A percentile compares a stretch with the other conserved stretches of the same genome.
Conservation (phyloP, 2,329 filamentous ascomycete species). For the Colletotrichum sp. region DNA sequence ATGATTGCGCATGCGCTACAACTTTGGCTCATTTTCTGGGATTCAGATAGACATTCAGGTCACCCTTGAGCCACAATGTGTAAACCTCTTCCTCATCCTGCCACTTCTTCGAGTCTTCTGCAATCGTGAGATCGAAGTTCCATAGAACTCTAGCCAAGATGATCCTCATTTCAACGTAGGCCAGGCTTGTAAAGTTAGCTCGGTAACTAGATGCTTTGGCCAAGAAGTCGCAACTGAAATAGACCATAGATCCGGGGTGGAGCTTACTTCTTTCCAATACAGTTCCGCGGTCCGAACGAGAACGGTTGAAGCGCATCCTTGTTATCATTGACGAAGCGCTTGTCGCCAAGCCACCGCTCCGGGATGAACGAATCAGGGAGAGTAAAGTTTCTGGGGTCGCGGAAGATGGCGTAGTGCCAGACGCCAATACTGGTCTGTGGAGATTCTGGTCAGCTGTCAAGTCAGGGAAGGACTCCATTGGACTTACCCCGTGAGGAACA, state of each 20-base stretch:
- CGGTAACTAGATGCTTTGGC: not conserved
- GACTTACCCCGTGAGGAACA: constrained; percentile 39
- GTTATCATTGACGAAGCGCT: constrained; percentile 24
- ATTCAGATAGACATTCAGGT: constrained; percentile 29
- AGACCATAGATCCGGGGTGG: not conserved
- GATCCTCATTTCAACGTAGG: not conserved
- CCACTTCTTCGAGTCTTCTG: constrained; percentile 39
- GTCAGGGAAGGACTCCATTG: not conserved
- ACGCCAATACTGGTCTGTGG: not conserved
- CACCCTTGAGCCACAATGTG: constrained; percentile 30
- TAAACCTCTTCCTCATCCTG: constrained; percentile 31
- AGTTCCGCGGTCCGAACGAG: constrained; percentile 30
- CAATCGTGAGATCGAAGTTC: constrained; percentile 52
- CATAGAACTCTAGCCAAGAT: constrained; percentile 28
- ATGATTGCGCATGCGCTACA: not conserved
- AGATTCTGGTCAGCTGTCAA: not conserved
- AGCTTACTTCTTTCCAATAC: constrained; percentile 35
- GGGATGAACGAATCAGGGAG: not conserved
- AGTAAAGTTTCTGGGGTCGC: not conserved
- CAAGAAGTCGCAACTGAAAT: not conserved
- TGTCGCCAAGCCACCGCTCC: constrained; percentile 38
- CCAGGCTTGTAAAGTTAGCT: not conserved
- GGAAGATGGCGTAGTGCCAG: not conserved
- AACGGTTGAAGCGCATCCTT: constrained; percentile 31
- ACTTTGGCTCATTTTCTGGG: not conserved